Evolutionary conservation across 306 rosid genomes (phyloP).

Genomic region (Cucumis cinereus): DNA sequence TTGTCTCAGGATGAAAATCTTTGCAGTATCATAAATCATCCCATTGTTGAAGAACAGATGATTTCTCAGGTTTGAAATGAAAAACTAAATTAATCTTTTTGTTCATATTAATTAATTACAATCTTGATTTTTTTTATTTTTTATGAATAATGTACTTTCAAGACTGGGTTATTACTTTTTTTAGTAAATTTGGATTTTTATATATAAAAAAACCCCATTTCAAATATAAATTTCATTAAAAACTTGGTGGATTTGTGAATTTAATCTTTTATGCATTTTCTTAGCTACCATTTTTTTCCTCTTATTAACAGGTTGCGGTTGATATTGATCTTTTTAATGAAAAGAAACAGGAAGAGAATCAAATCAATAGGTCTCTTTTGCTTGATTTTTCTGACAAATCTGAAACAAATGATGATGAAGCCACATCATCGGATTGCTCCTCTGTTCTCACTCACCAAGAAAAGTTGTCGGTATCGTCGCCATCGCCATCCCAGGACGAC

Average conservation of each 20-base stretch:
- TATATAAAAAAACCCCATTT: no score
- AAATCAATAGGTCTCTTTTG: constrained; percentile 48
- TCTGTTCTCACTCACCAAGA: constrained; percentile 35
- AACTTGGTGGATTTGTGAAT: no score
- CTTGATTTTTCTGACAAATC: constrained; percentile 80
- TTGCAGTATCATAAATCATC: constrained; percentile 6
- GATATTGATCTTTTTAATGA: constrained; percentile 21
- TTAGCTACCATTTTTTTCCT: not conserved
- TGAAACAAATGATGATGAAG: constrained; percentile 21
- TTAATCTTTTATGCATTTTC: not conserved
- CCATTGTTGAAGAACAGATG: constrained; percentile 37
- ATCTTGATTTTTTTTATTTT: no score
- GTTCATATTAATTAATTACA: not conserved
- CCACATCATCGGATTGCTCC: constrained; percentile 26
- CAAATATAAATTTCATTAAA: no score
- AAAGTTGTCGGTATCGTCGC: constrained; percentile 10
- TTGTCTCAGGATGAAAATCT: constrained; percentile 15
- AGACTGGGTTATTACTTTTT: not conserved
- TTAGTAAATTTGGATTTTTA: no score
- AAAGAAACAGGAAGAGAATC: constrained; percentile 23
- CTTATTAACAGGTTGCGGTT: constrained; percentile 22
- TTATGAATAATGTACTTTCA: no score
- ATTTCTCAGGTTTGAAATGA: constrained; percentile 36
- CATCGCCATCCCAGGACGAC: constrained; percentile 32
- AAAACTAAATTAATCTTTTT: not conserved